Evolutionary conservation across 352 stramenopile species (phyloP), one percentile per base, ranked within the genome.

Genomic region (Globisporangium cederbergense): DNA sequence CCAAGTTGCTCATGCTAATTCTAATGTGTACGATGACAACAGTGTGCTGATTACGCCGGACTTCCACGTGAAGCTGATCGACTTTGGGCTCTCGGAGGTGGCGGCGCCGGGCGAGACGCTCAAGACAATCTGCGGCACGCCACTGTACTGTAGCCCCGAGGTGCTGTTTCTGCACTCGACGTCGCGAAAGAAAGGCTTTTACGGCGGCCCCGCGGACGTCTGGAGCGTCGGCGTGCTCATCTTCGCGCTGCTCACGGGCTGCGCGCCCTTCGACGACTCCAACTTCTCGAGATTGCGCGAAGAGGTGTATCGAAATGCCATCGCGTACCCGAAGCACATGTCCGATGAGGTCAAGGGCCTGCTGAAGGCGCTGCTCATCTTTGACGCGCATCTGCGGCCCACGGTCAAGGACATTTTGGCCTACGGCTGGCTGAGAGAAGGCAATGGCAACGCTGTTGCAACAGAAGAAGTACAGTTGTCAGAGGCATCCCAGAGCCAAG

Each of bases 11-110:
- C 9, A 42, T 62, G 28, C 14, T 52, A 14, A 28, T 13, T 32
- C 32, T n/a, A 52, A 32, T 64, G 2, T 58, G 0, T 53, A 16
- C 9, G 9, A 42, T 22, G 58, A 5, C 67, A 59, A 9, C 58
- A 84, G 90, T 88, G 91, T 98, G 30, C 79, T 98, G 50, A 83
- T 98, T 72, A 96, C 90, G 55, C 87, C 82, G 54, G 93, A 97
- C 65, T 78, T 91, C 52, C 84, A 93, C 58, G 85, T 98, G 54
- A 98, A 98, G 81, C 84, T 98, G 53, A 98, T 98, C 76, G 93
- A 98, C 77, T 98, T 98, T 87, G 95, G 95, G 43, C 78, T 98
- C 8, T 98, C 92, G 0, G 96, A 97, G 58, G 76, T 95, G 53
- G 90, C 89, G 40, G 75, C 74, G 42, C 78, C 86, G 7, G 85